These are phyloP conservation scores for Quillaja saponaria DNA, from an alignment of 306 rosid genomes.

Conservation along the genomic window DNA sequence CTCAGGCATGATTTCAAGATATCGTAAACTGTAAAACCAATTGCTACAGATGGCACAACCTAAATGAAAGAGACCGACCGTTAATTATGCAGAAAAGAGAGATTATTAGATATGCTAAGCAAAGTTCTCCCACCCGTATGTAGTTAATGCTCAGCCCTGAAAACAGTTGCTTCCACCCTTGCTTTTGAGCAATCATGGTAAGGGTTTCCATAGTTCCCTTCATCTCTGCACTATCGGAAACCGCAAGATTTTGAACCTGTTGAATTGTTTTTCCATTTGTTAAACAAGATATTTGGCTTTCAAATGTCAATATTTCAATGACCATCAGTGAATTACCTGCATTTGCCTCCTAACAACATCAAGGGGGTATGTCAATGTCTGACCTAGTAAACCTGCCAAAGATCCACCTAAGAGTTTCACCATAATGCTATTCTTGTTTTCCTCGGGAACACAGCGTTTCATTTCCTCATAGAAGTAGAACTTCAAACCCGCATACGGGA, in stretches of 20 bases:
- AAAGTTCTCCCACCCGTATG: conserved; percentile 60
- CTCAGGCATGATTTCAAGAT: conserved; percentile 61
- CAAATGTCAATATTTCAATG: conserved; percentile 15
- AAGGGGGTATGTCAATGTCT: conserved; percentile 93
- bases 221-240: conserved; percentile 57
- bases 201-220: conserved; percentile 79
- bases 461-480: conserved; percentile 93
- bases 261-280: conserved; percentile 23
- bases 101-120: conserved; percentile 1
- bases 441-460: conserved; percentile 86
- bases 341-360: conserved; percentile 98
- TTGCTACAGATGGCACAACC: conserved; percentile 97
- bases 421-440: conserved; percentile 62
- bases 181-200: conserved; percentile 62
- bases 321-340: conserved; percentile 62
- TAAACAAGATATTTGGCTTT: conserved; percentile 19
- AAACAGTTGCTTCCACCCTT: conserved; percentile 86
- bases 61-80: conserved; percentile 40
- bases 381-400: conserved; percentile 90
- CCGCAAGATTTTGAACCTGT: conserved; percentile 67
- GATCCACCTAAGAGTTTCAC: conserved; percentile 91
- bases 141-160: conserved; percentile 97
- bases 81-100: conserved; percentile 30
- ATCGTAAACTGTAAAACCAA: conserved; percentile 95
- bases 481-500: conserved; percentile 95